Evolutionary conservation across 768 basidiomycete species (phyloP).

Genomic region (Amanita exitialis): DNA sequence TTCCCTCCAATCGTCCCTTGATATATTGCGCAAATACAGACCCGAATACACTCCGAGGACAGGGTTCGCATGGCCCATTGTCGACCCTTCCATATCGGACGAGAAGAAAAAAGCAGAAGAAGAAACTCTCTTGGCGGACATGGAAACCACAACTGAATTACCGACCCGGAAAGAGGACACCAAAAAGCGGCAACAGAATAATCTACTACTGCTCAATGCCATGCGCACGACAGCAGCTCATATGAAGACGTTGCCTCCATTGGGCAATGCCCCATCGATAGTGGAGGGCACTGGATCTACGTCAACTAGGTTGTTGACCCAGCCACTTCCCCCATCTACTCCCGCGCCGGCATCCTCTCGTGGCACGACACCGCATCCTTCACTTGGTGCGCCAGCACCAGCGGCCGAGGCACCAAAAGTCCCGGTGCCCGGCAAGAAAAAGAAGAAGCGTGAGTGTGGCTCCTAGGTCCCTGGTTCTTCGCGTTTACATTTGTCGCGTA

Average conservation of each 20-base stretch:
- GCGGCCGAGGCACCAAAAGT: neutral
- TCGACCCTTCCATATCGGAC: conserved; percentile 38
- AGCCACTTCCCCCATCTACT: conserved; percentile 26
- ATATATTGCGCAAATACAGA: conserved; percentile 59
- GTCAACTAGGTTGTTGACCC: conserved; percentile 23
- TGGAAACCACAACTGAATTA: conserved; percentile 16
- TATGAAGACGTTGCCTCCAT: conserved; percentile 29
- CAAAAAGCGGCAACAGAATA: conserved; percentile 41
- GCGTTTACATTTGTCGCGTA: conserved; percentile 10
- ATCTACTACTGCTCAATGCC: conserved; percentile 59
- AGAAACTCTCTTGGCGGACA: conserved; percentile 16
- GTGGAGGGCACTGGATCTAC: conserved; percentile 15
- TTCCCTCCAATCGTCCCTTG: conserved; percentile 68
- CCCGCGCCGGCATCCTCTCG: conserved; percentile 28
- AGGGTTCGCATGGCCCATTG: conserved; percentile 80
- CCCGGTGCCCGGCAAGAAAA: conserved; percentile 52
- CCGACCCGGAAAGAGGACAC: conserved; percentile 30
- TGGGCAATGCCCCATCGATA: conserved; percentile 20
- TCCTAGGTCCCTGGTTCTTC: conserved; percentile 2
- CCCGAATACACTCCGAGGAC: conserved; percentile 80
- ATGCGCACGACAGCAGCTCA: conserved; percentile 70
- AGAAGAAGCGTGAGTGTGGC: conserved; percentile 58
- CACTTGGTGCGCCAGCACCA: neutral
- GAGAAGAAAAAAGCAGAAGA: conserved; percentile 29
- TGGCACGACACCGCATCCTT: conserved; percentile 10